Evolutionary conservation across 352 stramenopile genomes (phyloP), one percentile per base, ranked within the genome.

Genomic region (Pythium myriotylum): DNA sequence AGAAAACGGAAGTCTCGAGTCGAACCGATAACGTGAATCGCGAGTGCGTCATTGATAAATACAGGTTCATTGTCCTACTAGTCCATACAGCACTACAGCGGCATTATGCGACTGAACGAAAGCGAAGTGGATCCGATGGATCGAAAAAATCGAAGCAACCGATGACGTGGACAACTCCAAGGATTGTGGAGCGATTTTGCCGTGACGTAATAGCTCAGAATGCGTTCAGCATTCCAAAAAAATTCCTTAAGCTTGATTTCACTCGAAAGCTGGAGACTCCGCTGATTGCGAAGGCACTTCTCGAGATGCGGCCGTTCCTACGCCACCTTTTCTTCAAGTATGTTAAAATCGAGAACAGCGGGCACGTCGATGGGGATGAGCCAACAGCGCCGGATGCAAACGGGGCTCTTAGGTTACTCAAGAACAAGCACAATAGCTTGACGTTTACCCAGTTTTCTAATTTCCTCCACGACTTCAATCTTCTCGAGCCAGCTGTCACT

Each of bases 291-390:
- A 66, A 69, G 12, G 70, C 72, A 22, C 55, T 89, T 3, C 69
- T 89, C 1, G 77, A 89, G 40, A 76, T 88, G 26, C 77, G 80
- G 0, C 59, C 76, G 9, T 89, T 89, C 48, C 40, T 89, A 6
- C 74, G 80, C 7, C 52, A 54, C 0, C 47, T 88, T 2, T 88
- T 89, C 40, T 86, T 84, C 54, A 74, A 68, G 17, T 89, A 80
- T 27, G 73, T 77, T 22, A 75, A 79, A 23, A 70, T 72, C 23
- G 48, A 72, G 5, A 70, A 73, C 8, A 59, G 4, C 5, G 22
- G 39, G 7, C 17, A 50, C 9, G 1, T 8, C 0, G 39, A 46
- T n/a, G 26, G 17, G 10, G 29, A 35, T 35, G 29, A 35, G 29
- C 5, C 5, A 35, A 10, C 29, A 35, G 10, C 29, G 10, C 29